These are phyloP conservation scores for Colletotrichum orbiculare DNA, from an alignment of 2,329 filamentous ascomycete genomes.

Conservation along the genomic window DNA sequence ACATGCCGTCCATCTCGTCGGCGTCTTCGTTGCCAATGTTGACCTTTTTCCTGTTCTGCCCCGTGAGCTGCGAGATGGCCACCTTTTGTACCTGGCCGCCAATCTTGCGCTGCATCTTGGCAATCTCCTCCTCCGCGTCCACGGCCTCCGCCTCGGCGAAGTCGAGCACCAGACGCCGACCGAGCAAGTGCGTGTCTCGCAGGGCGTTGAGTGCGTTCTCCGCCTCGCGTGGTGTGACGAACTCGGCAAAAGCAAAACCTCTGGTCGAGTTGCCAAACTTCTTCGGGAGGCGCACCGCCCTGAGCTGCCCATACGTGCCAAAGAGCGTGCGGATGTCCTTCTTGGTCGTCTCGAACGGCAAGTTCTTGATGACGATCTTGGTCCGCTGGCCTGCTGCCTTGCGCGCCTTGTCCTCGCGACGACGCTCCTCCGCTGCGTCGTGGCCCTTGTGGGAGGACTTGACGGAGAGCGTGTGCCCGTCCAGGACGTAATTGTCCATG, in stretches of 20 bases:
- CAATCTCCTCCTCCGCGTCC: constrained; percentile 95
- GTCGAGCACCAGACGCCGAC: constrained; percentile 88
- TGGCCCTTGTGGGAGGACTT: constrained; percentile 87
- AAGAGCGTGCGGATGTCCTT: constrained; percentile 90
- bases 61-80: constrained; percentile 87
- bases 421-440: constrained; percentile 88
- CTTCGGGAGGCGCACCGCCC: constrained; percentile 92
- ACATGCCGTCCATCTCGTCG: constrained; percentile 53
- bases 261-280: constrained; percentile 91
- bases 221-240: constrained; percentile 90
- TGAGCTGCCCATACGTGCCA: constrained; percentile 89
- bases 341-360: constrained; percentile 95
- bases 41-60: constrained; percentile 86
- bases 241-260: constrained; percentile 97
- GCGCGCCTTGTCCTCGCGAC: constrained; percentile 84
- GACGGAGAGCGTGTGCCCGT: constrained; percentile 86
- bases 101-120: constrained; percentile 97
- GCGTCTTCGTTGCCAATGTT: constrained; percentile 77
- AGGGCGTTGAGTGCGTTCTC: constrained; percentile 90
- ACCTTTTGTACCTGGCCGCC: constrained; percentile 91
- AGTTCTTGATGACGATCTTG: constrained; percentile 97
- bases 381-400: constrained; percentile 81
- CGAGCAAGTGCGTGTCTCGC: constrained; percentile 91
- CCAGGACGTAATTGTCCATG: constrained; percentile 92
- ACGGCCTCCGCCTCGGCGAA: constrained; percentile 90